Evolutionary conservation across 2,329 filamentous ascomycete genomes (phyloP), one percentile per base, ranked within the genome.

Genomic region (Beauveria sp.): DNA sequence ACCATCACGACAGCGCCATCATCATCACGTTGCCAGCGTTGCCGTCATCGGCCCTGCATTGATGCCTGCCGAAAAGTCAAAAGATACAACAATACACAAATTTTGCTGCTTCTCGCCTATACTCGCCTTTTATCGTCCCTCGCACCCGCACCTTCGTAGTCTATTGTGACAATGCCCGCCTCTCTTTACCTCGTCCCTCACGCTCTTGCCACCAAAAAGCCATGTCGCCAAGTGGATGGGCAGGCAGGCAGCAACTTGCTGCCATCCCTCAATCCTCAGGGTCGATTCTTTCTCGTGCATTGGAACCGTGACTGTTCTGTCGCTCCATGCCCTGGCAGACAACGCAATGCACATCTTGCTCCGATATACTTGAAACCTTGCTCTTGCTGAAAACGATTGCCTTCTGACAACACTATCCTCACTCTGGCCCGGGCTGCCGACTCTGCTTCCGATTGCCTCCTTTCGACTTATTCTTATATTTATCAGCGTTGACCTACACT

Each of bases 321-420:
- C 40, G 34, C 28, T 46, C 49, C 28, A 20, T 30, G 38, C 43
- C 51, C 34, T 24, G 30, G 51, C 51, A 55, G 51, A 61, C 51
- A 30, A 40, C 51, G 58, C 51, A 55, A 61, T 61, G 58, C 58
- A 55, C 45, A 49, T 54, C 51, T 49, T 50, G 42, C 58, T 55
- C 50, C 43, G 45, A 55, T 50, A 55, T 38, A 47, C 40, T 61
- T 61, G 58, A 61, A 59, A 60, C 49, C 51, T 61, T 61, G 58
- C 58, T 61, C 51, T 61, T 55, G 51, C 58, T 61, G 24, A 1
- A 40, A 45, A 40, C 42, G 18, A 61, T 38, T 34, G 30, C 43
- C 51, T 28, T n/a, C 26, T 45, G 7, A n/a, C 8, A 30, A 26
- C 49, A 45, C 24, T 40, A 42, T 30, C 53, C 42, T 58, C 51